Evolutionary conservation across 345 rosid genomes (phyloP).

Genomic region (Populus euphratica): DNA sequence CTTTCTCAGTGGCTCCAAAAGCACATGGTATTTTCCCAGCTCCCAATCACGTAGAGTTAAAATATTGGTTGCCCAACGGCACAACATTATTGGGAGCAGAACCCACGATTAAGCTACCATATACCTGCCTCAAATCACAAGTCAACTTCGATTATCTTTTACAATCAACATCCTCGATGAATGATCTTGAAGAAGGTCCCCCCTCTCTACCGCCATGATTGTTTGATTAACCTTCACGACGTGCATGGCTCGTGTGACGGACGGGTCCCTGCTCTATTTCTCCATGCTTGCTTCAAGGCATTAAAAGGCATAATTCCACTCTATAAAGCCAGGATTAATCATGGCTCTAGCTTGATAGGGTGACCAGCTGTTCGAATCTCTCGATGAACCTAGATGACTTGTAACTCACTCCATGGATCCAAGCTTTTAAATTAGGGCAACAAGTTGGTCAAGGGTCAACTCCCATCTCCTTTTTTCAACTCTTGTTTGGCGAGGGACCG

Average conservation of each 20-base stretch:
- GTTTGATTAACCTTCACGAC: background rate
- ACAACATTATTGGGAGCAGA: constrained; percentile 3
- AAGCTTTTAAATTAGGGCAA: background rate
- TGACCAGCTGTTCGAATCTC: background rate
- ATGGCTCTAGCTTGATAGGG: background rate
- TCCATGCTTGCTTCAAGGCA: background rate
- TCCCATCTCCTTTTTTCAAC: background rate
- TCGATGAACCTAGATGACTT: background rate
- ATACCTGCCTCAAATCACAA: background rate
- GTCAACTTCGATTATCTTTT: background rate
- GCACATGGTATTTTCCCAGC: background rate
- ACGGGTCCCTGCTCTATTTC: background rate
- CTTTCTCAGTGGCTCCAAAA: background rate
- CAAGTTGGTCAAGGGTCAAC: constrained; percentile 8
- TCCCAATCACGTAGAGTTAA: background rate
- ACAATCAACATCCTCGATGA: background rate
- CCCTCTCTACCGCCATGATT: background rate
- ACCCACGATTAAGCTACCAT: background rate
- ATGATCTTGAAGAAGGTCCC: background rate
- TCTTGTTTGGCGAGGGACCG: background rate
- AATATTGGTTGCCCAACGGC: background rate
- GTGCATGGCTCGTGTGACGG: background rate
- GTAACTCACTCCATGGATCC: background rate
- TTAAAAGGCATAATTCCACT: background rate
- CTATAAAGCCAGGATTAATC: background rate